Base-by-base conservation (phyloP, 352 stramenopile species). In the Achlya hypogyna region DNA sequence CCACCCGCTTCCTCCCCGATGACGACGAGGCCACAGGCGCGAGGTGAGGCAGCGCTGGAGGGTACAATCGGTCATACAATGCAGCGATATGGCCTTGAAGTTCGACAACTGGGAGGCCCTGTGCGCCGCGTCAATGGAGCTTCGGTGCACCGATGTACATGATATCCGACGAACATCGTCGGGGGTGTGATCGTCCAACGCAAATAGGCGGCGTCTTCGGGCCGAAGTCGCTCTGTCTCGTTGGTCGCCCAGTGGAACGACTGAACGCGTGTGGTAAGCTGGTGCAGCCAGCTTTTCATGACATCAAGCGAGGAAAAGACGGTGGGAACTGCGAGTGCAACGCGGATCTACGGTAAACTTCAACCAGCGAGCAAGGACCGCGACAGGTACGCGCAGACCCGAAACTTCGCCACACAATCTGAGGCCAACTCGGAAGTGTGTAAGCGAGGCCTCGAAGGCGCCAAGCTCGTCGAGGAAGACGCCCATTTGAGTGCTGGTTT, bases 111-210 rank as follows among this genome's bases (percentile, higher is more conserved):
- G 45, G 32, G 25, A 38, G 18, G n/a, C 54, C 54, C 54, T 64
- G 27, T 18, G 5, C 14, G 28, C 14, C 8, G 18, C 22, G 28
- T 62, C 16, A 10, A 47, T 2, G 31, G 25, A 10, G 22, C 1
- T 59, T 42, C 34, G 34, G 34, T 16, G 34, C 34, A 16, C 6
- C 0, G 28, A n/a, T 20, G 6, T 56, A 29, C 80, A 74, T 87
- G 80, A 53, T 87, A 88, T 18, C 80, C 80, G 25, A 86, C 75
- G 54, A 88, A 78, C 80, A 88, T 88, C 0, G 80, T 84, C 18
- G 78, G 58, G 10, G 78, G 80, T 1, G 80, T 88, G 64, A 88
- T 87, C 4, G 78, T 87, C 63, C 82, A 87, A 27, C 65, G 68
- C 22, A 87, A 58, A 53, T 84, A 76, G 18, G 63, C 72, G 6